Evolutionary conservation across 495 filamentous ascomycete species (phyloP).

Genomic region (Parathielavia hyrcaniae): DNA sequence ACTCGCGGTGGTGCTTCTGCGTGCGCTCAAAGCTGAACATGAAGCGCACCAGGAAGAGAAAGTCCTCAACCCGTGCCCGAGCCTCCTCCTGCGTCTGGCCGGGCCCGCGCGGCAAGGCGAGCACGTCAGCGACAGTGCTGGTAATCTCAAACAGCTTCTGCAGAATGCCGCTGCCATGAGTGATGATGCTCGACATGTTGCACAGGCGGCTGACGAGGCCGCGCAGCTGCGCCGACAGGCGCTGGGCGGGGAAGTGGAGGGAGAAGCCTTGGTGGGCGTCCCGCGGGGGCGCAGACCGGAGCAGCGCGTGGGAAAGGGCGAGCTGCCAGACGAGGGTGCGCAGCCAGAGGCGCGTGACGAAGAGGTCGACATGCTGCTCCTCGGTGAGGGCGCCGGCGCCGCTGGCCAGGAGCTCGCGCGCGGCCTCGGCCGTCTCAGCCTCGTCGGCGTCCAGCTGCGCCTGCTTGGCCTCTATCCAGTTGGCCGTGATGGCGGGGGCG

Average conservation of each 20-base stretch:
- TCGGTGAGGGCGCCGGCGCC: constrained; percentile 3
- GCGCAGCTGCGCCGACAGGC: constrained; percentile 8
- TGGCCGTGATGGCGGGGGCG: constrained; percentile 1
- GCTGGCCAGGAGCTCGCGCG: not conserved
- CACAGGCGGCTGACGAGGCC: constrained; percentile 2
- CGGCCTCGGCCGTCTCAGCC: constrained; percentile 2
- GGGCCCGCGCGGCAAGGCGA: not conserved
- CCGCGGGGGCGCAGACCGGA: not conserved
- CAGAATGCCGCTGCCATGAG: constrained; percentile 4
- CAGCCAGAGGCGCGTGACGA: constrained; percentile 8
- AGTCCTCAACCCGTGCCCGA: not conserved
- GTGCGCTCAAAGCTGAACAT: constrained; percentile 6
- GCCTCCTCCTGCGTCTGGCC: constrained; percentile 8
- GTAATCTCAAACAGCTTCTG: constrained; percentile 9
- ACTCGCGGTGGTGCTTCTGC: not conserved
- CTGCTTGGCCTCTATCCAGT: constrained; percentile 8
- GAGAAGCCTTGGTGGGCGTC: constrained; percentile 7
- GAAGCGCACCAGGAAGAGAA: not conserved
- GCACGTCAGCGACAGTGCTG: constrained; percentile 3
- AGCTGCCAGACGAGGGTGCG: constrained; percentile 7
- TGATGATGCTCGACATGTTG: constrained; percentile 4
- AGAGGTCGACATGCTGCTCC: constrained; percentile 9
- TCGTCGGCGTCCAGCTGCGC: constrained; percentile 8
- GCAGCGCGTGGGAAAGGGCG: constrained; percentile 1
- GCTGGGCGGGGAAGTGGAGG: constrained; percentile 5